phyloP scores from a whole-genome alignment of 2,329 filamentous ascomycete species.

The Ophioceras dolichostomum region DNA sequence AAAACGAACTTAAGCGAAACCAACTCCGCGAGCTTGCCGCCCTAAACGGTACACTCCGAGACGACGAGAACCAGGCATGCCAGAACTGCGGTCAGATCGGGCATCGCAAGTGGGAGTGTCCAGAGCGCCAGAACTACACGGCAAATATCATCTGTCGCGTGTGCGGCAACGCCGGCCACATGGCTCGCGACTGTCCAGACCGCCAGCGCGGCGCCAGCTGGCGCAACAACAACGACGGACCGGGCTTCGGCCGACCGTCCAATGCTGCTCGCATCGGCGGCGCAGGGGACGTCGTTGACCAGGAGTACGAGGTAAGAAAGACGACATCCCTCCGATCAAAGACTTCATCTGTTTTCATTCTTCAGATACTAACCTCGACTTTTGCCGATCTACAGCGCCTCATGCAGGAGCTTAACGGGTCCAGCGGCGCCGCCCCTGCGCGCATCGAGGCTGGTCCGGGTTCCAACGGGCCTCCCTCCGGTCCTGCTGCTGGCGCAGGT shows the following conservation, averaged over 20 bases:
- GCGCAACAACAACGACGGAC: constrained; percentile 58
- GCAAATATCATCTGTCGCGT: constrained; percentile 98
- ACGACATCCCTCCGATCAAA: no score
- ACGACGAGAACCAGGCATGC: constrained; percentile 98
- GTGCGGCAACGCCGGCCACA: constrained; percentile 94
- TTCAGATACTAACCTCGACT: constrained; percentile 24
- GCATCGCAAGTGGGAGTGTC: constrained; percentile 97
- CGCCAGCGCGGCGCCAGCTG: constrained; percentile 81
- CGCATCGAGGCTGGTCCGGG: constrained; percentile 8
- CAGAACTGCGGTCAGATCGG: constrained; percentile 99
- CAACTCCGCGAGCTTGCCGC: constrained; percentile 95
- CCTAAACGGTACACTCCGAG: constrained; percentile 95
- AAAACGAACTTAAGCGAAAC: constrained; percentile 98
- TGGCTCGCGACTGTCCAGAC: constrained; percentile 96
- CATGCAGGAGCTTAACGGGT: constrained; percentile 88
- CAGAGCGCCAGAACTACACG: constrained; percentile 96
- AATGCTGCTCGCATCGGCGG: constrained; percentile 60
- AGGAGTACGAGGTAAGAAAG: constrained; percentile 76
- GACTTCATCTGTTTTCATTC: neutral
- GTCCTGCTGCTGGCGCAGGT: no score
- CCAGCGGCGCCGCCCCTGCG: constrained; percentile 23
- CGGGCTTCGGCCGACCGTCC: constrained; percentile 29
- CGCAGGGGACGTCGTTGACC: constrained; percentile 72
- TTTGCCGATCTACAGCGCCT: constrained; percentile 51
- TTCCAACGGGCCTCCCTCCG: no score